A percentile compares a stretch with the other conserved stretches of the same genome.
Evolutionary conservation across 2,329 filamentous ascomycete species (phyloP).

Genomic region (Penicillium crustosum): DNA sequence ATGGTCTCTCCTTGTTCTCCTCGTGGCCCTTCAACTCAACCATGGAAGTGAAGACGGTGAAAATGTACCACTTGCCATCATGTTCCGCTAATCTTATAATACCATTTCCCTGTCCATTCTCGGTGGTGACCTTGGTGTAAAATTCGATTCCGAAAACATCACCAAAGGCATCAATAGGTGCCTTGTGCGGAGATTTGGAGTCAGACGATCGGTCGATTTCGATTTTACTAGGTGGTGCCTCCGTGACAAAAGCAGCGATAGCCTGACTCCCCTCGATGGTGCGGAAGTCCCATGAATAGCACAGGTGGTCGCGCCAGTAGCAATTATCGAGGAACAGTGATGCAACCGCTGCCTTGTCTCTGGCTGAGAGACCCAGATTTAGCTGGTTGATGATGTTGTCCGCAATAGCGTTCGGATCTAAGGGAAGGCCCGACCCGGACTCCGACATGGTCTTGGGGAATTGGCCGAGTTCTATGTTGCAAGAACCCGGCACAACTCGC

Average conservation of each 20-base stretch:
- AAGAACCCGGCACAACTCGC: constrained; percentile 53
- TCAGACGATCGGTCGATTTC: constrained; percentile 49
- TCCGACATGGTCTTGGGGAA: constrained; percentile 44
- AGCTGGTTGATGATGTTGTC: constrained; percentile 38
- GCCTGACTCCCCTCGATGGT: constrained; percentile 52
- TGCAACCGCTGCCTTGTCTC: constrained; percentile 37
- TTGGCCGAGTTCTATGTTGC: constrained; percentile 50
- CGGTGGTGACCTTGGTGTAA: constrained; percentile 56
- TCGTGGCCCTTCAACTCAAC: constrained; percentile 55
- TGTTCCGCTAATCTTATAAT: constrained; percentile 52
- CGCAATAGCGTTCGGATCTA: constrained; percentile 42
- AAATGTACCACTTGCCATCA: constrained; percentile 58
- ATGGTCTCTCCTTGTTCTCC: constrained; percentile 54
- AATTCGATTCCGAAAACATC: constrained; percentile 56
- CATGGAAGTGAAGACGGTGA: constrained; percentile 63
- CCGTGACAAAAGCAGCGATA: constrained; percentile 37
- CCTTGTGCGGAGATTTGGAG: constrained; percentile 46
- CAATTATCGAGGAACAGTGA: constrained; percentile 52
- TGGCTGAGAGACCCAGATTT: constrained; percentile 40
- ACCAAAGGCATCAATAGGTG: constrained; percentile 52
- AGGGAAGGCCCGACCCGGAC: constrained; percentile 29
- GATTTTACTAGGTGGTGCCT: constrained; percentile 47
- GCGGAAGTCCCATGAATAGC: constrained; percentile 56
- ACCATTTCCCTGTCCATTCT: constrained; percentile 57
- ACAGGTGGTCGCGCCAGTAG: constrained; percentile 62